Evolutionary conservation across 2,329 filamentous ascomycete genomes (phyloP), one percentile per base, ranked within the genome.

Genomic region (Colletotrichum cereale): DNA sequence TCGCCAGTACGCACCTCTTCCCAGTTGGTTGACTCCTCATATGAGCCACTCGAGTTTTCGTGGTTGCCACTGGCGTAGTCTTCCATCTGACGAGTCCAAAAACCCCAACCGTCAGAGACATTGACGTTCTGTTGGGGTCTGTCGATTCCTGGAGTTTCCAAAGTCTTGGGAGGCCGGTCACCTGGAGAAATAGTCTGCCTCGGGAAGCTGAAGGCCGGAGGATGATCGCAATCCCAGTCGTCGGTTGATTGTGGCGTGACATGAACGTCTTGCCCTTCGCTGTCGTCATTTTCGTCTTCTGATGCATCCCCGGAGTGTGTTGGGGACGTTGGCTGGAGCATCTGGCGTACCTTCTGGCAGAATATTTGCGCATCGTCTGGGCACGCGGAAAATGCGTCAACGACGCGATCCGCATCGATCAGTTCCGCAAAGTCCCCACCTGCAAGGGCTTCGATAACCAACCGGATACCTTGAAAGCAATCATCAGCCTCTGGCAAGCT

Each of bases 381-480:
- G 40, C 42, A 57, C 14, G 47, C 47, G 5, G 42, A 57, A n/a
- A 67, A 38, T 38, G 64, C 63, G 3, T 67, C 64, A 5, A 67
- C 50, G 11, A 62, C 24, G 6, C 14, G 12, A 4, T 5, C 34
- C 8, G 66, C 65, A n/a, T 70, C 53, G 10, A 64, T 47, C 3
- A 57, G n/a, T n/a, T 40, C 18, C 10, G 58, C 69, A 60, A 72
- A 69, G 4, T 58, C 14, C 14, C 65, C 66, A 2, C 44, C 66
- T 3, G 29, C 40, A 14, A 72, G 31, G 16, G 66, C 60, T 40
- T 72, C 60, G 12, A 70, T 75, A 18, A 82, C 53, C 31, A 79
- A 75, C 29, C 79, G 75, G 24, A 80, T 62, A 5, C 75, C 76
- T 77, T 26, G 38, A 6, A 29, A 29, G 10, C 29, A 40, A 14